Conservation (phyloP, 805 yeast genomes). For the Brettanomyces nanus region DNA sequence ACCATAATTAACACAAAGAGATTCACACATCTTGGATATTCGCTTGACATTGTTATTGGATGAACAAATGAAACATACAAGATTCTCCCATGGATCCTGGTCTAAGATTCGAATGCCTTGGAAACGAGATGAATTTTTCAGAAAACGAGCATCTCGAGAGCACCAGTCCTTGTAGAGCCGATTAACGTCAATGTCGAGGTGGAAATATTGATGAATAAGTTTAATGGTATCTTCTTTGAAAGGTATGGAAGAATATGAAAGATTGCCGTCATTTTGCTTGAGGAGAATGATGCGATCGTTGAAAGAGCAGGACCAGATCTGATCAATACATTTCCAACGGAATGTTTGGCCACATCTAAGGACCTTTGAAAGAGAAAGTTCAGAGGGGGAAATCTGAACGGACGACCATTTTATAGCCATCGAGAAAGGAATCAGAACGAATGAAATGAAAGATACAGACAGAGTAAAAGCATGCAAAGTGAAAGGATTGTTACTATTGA, state of each 20-base stretch:
- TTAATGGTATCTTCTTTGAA: conserved; percentile 26
- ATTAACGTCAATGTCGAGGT: conserved; percentile 46
- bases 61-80: conserved; percentile 85
- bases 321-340: conserved; percentile 59
- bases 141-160: conserved; percentile 41
- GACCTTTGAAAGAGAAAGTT: conserved; percentile 55
- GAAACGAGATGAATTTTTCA: conserved; percentile 28
- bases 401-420: no score
- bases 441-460: no score
- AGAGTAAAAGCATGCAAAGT: no score
- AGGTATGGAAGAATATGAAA: conserved; percentile 46
- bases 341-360: conserved; percentile 83
- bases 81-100: conserved; percentile 97
- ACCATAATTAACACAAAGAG: conserved; percentile 67
- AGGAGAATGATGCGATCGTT: conserved; percentile 55
- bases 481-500: no score
- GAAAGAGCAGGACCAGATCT: conserved; percentile 59
- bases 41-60: conserved; percentile 94
- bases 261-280: conserved; percentile 41
- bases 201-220: conserved; percentile 61
- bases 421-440: no score
- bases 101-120: conserved; percentile 76
- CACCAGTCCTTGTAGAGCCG: conserved; percentile 58
- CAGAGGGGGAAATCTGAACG: conserved; percentile 26
- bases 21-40: conserved; percentile 87